Base-by-base conservation (phyloP, 106 monocot species). In the Dendrobium nobile region DNA sequence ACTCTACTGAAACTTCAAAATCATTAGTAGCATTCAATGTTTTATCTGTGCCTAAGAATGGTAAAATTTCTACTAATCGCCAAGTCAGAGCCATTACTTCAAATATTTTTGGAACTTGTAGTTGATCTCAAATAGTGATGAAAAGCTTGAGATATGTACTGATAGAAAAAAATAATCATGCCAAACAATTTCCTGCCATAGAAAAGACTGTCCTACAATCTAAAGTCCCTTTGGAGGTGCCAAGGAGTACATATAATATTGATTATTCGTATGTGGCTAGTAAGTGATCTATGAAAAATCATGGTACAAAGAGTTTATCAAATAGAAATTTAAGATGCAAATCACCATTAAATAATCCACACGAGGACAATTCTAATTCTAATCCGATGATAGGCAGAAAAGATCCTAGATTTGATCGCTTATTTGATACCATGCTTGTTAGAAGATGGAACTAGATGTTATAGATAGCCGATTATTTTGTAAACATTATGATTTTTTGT, bases 101-200 rank as follows among this genome's bases (percentile, higher is more conserved):
- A 44, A 88, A 87, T 48, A 89, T 77, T 27, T 41, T 58, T 72
- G 95, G 78, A 42, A 68, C 81, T 77, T 76, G 78, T 77, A 85
- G 67, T 28, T 72, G 55, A 65, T 81, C 65, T 65, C 86, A 77
- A 92, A 90, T 86, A 84, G 87, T 82, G 87, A 85, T 84, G 84
- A 67, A 40, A 88, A 87, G 22, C n/a, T 47, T 67, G 80, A 61
- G 75, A 70, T 75, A 81, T 75, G 80, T 70, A 75, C 79, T 65
- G 20, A 79, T 72, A 68, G 72, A 27, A 45, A 84, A 37, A 44
- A 65, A 47, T n/a, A 77, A 45, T 68, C 72, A 56, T 26, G 59
- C 64, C 41, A 81, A 58, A 73, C 65, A 80, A 75, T 73, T 82
- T 76, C 55, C 31, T 70, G 13, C 48, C 77, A 73, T 72, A 16